Conservation (phyloP, 1,284 basidiomycete genomes). For the Afroboletus lepidellus region DNA sequence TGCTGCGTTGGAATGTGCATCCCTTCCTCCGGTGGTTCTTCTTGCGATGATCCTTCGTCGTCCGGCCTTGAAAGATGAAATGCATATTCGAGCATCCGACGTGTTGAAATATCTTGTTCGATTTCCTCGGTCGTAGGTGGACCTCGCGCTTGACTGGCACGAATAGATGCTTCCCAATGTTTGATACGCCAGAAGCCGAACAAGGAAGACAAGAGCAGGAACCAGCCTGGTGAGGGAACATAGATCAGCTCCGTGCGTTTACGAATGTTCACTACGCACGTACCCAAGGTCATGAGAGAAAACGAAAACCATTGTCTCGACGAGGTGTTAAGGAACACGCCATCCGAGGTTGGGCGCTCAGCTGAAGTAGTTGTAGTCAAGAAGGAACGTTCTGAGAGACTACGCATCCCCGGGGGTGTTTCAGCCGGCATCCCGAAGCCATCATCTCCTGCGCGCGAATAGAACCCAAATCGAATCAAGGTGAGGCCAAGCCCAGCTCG, state of each 20-base stretch:
- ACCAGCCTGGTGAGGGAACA: conserved; percentile 63
- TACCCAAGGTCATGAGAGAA: conserved; percentile 85
- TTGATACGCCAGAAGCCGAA: conserved; percentile 86
- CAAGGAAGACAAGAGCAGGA: conserved; percentile 77
- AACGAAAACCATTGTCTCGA: conserved; percentile 84
- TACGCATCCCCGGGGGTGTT: not conserved
- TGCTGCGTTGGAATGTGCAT: conserved; percentile 33
- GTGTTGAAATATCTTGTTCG: conserved; percentile 45
- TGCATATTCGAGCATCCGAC: conserved; percentile 46
- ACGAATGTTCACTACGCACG: conserved; percentile 16
- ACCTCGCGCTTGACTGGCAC: conserved; percentile 40
- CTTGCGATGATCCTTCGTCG: conserved; percentile 17
- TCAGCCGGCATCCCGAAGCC: conserved; percentile 19
- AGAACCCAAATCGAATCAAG: conserved; percentile 85
- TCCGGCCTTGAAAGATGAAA: conserved; percentile 40
- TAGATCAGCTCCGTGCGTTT: conserved; percentile 1
- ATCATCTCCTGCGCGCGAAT: conserved; percentile 42
- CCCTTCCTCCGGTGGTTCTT: conserved; percentile 2
- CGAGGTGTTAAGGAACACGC: conserved; percentile 33
- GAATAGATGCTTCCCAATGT: conserved; percentile 70
- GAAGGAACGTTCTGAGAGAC: conserved; percentile 13
- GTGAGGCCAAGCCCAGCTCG: conserved; percentile 94
- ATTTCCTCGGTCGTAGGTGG: conserved; percentile 42
- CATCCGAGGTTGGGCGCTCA: conserved; percentile 13
- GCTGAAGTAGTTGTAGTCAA: conserved; percentile 15